Evolutionary conservation across 2,329 filamentous ascomycete species (phyloP).

Genomic region (Cercospora janseana): DNA sequence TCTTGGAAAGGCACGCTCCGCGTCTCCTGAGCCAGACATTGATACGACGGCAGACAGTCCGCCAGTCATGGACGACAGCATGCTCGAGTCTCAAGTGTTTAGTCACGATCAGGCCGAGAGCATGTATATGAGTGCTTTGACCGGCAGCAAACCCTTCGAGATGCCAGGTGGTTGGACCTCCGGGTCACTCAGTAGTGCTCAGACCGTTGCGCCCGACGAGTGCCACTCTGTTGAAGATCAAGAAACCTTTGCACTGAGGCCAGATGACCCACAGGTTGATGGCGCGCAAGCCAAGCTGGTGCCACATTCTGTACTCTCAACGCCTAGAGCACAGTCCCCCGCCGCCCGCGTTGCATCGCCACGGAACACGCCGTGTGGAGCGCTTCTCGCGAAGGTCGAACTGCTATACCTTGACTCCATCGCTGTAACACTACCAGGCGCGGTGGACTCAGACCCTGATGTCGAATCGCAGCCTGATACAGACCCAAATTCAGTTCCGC

Average conservation of each 20-base stretch:
- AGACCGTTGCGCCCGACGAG: slow-evolving; percentile 32
- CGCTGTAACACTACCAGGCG: slow-evolving; percentile 9
- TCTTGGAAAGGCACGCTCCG: slow-evolving; percentile 16
- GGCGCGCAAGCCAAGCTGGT: slow-evolving; percentile 6
- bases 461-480: not conserved
- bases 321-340: slow-evolving; percentile 31
- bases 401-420: slow-evolving; percentile 34
- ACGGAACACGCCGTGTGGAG: not conserved
- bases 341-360: not conserved
- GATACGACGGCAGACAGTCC: slow-evolving; percentile 9
- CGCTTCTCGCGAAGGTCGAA: not conserved
- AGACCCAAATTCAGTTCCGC: not conserved
- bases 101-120: slow-evolving; percentile 79
- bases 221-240: not conserved
- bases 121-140: slow-evolving; percentile 76
- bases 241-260: not conserved
- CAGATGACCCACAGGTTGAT: slow-evolving; percentile 4
- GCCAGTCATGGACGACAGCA: slow-evolving; percentile 26
- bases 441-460: not conserved
- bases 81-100: slow-evolving; percentile 62
- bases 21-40: slow-evolving; percentile 1
- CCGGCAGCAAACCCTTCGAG: slow-evolving; percentile 33
- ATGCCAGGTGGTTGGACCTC: slow-evolving; percentile 48
- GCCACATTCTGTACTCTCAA: slow-evolving; percentile 28
- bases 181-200: slow-evolving; percentile 31